Base-by-base conservation (phyloP, 2,329 filamentous ascomycete species). In the Trematosphaeria pertusa region DNA sequence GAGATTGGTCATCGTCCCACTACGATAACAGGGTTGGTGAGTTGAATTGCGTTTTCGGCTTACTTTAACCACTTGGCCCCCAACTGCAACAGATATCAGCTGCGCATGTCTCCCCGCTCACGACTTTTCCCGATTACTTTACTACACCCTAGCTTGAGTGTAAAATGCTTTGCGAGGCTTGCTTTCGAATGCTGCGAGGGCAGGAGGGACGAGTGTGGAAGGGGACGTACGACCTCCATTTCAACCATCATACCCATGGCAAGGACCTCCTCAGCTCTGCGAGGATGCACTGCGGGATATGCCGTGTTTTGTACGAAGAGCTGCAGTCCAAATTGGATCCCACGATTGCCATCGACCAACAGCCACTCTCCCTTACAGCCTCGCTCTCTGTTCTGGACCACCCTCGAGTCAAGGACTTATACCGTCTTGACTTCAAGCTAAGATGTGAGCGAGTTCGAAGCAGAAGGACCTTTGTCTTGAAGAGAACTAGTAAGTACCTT, bases 121-220 rank as follows among this genome's bases (percentile, higher is more conserved):
- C n/a, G n/a, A n/a, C n/a, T n/a, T n/a, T n/a, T n/a, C n/a, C n/a
- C n/a, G n/a, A n/a, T n/a, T n/a, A n/a, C n/a, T n/a, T n/a, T n/a
- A n/a, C n/a, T n/a, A n/a, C n/a, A n/a, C n/a, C n/a, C n/a, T n/a
- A n/a, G n/a, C 17, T 37, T 12, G 4, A n/a, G 12, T 11, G 5
- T 14, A 44, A 17, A 14, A 50, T 43, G 39, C 35, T 53, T 4
- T 53, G 50, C 32, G 24, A 49, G 17, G 38, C 30, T 3, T 56
- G 52, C 19, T 36, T 30, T 14, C 17, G 42, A 7, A 52, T 56
- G 50, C 39, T 56, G 7, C 37, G 39, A 11, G 43, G 41, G 6
- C 46, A 50, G 17, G 37, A 37, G 3, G 52, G 50, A 8, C 24
- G 24, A 20, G 35, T 43, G 15, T 48, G 44, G 46, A 35, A 31